A percentile compares a stretch with the other conserved stretches of the same genome.
Evolutionary conservation across 345 rosid genomes (phyloP).

Genomic region (Rhodamnia rubescens): DNA sequence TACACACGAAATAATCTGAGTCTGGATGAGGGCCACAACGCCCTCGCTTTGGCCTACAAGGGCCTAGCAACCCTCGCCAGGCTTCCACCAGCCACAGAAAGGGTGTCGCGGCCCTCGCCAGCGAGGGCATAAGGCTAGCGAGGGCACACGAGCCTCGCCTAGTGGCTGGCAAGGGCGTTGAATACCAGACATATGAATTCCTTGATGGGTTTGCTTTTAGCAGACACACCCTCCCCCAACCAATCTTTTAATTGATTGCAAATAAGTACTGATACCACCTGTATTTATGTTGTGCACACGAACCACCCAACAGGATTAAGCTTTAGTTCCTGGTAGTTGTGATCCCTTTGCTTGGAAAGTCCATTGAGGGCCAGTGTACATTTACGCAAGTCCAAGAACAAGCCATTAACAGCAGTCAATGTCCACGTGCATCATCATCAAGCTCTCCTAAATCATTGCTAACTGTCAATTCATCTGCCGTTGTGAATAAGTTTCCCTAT

Average conservation of each 20-base stretch:
- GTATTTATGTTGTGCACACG: background rate
- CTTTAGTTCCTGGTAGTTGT: background rate
- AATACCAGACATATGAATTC: no score
- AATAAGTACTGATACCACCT: background rate
- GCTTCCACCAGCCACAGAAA: no score
- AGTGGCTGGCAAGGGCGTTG: no score
- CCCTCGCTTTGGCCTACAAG: no score
- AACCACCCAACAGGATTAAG: background rate
- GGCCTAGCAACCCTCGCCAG: no score
- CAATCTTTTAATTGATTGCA: background rate
- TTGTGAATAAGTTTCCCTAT: background rate
- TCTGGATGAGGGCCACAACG: no score
- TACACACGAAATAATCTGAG: no score
- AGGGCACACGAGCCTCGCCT: no score
- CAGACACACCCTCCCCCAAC: background rate
- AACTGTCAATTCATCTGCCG: background rate
- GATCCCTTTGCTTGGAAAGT: background rate
- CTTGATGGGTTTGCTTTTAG: no score
- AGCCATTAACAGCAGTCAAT: background rate
- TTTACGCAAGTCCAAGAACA: background rate
- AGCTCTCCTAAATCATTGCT: background rate
- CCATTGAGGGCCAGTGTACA: background rate
- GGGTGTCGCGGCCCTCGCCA: no score
- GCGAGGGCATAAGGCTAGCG: no score
- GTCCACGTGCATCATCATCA: background rate